Evolutionary conservation across 495 filamentous ascomycete genomes (phyloP), one percentile per base, ranked within the genome.

Genomic region (Daldinia loculata): DNA sequence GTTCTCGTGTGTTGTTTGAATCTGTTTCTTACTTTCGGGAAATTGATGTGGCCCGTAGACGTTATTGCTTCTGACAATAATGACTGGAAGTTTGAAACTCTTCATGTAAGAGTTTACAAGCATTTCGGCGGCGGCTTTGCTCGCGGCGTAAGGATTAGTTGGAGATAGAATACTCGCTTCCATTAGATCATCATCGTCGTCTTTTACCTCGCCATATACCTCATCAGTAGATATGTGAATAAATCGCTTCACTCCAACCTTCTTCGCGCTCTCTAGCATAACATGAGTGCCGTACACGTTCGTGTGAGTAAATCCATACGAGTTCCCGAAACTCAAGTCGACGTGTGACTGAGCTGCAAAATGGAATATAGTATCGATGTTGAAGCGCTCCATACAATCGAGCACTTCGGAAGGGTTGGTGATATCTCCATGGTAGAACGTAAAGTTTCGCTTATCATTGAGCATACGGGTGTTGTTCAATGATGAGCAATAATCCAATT

Each of bases 81-180:
- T 89, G 24, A 86, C 85, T 2, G 90, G 90, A 11, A 93, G 81
- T 60, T 88, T 88, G 79, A 91, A 92, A 75, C 85, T 89, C 79
- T 90, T 91, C 71, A 85, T 84, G 76, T 92, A 94, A 9, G 89
- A 89, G 70, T 88, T 84, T n/a, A 93, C 89, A 61, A 91, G 81
- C 91, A 93, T 94, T 79, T 93, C 91, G 17, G 91, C 91, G 1
- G 91, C 91, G 0, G 91, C 91, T 76, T 94, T 94, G 77, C 85
- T 89, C 2, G 90, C 91, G 8, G 90, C 87, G 67, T 94, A 94
- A 24, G 91, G 91, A 72, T 94, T 94, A 27, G 90, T 92, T 0
- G 91, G 91, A 1, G 85, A 84, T 14, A 93, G 80, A 48, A 89
- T 83, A 67, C 85, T 87, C 26, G 81, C 83, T 76, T 91, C 90